Base-by-base conservation (phyloP, 1,284 basidiomycete genomes). In the Pseudomicrostroma phylloplanum region DNA sequence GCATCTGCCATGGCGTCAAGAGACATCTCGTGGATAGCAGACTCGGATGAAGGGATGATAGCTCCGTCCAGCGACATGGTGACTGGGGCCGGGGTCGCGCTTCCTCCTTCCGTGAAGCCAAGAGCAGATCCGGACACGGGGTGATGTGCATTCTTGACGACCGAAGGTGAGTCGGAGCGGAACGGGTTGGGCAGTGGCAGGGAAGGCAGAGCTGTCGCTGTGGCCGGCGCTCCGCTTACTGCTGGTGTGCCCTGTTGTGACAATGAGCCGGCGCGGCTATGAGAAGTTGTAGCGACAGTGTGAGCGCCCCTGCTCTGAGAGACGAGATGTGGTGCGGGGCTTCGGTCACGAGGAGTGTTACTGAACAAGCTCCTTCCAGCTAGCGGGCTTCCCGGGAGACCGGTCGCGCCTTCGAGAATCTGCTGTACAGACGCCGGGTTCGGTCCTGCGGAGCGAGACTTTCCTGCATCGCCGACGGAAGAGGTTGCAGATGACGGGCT, bases 41-140 rank as follows among this genome's bases (percentile, higher is more conserved):
- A 68, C 25, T 73, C 69, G 53, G 67, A 63, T 9, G 67, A 69
- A 1, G 68, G 65, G 56, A 78, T 76, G 62, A 78, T 64, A 30
- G 76, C 76, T n/a, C 76, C 76, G 48, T 78, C 76, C 59, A 78
- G 75, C 56, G 73, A 75, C 59, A 78, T 57, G 46, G 73, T 76
- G 13, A 43, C 23, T 8, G 56, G 26, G 42, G 61, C 48, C 46
- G 63, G 49, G 19, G 40, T 42, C 25, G 58, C 49, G 55, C 17
- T 11, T 42, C 61, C 42, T 39, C 55, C 19, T 36, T n/a, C 76
- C 76, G 48, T 78, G 74, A 59, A 78, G 75, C 57, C 72, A 74
- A 57, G 77, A 55, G 51, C 74, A 75, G 13, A 43, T 40, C 17
- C 54, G 26, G 51, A 57, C 48, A 41, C 57, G 42, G 26, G 40